Evolutionary conservation across 805 yeast species (phyloP).

Genomic region (Limtongia smithiae): DNA sequence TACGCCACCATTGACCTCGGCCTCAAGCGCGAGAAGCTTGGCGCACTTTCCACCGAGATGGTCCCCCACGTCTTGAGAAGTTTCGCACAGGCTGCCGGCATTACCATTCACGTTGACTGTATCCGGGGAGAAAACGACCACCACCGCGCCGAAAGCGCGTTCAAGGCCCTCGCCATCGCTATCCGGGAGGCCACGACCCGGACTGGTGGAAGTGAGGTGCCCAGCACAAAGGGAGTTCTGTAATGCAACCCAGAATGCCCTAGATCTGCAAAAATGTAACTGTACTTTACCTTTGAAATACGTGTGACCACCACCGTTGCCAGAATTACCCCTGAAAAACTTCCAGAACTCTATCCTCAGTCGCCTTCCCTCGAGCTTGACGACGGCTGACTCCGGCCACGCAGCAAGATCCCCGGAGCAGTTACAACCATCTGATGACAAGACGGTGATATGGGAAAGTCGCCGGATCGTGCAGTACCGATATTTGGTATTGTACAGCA

Average conservation of each 20-base stretch:
- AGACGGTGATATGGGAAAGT: no score
- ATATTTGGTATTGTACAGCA: no score
- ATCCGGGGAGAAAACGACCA: constrained; percentile 92
- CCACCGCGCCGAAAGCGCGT: constrained; percentile 93
- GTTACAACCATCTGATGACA: no score
- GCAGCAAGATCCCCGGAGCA: no score
- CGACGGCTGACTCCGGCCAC: no score
- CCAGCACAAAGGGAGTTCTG: constrained; percentile 93
- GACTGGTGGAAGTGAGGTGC: constrained; percentile 82
- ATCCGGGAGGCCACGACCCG: constrained; percentile 76
- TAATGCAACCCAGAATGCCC: constrained; percentile 9
- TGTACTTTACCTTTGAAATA: no score
- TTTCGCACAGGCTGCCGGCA: constrained; percentile 86
- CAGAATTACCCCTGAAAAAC: no score
- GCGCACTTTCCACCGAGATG: constrained; percentile 92
- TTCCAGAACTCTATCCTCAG: no score
- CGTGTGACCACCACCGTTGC: no score
- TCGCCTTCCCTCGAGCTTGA: no score
- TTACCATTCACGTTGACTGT: constrained; percentile 93
- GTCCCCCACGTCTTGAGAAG: constrained; percentile 95
- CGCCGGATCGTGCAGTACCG: no score
- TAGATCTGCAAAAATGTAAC: no score
- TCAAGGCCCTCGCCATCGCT: constrained; percentile 93
- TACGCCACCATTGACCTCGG: constrained; percentile 87
- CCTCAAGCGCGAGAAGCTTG: constrained; percentile 85